Base-by-base conservation (phyloP, 371 early-diverging fungal species). In the Mucor saturninus region DNA sequence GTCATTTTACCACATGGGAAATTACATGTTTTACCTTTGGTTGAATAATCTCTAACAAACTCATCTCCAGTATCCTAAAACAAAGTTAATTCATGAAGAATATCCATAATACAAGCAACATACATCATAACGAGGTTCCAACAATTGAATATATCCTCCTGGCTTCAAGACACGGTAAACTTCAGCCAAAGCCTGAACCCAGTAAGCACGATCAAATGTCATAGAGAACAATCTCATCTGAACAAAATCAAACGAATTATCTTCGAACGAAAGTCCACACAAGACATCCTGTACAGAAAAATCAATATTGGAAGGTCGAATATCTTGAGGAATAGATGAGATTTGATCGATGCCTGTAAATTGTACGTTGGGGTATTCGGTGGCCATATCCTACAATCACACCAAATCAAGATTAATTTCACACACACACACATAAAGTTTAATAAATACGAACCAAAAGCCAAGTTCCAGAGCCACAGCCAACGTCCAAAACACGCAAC, bases 171-270 rank as follows among this genome's bases (percentile, higher is more conserved):
- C 73, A 32, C 83, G 75, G 28, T 69, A 53, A 5, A 56, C 51
- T 35, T 76, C 73, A 28, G 61, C 62, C 26, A 74, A 37, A 9
- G 56, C 51, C 5, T 53, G 9, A 0, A 35, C 42, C 69, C 72
- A 75, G 50, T 72, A 52, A 1, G 28, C 28, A n/a, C 39, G 54
- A 15, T 67, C 61, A 8, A 75, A 60, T 1, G 61, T 67, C 31
- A 72, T 46, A 3, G 63, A 64, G 37, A 76, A 75, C 21, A 75
- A 55, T 48, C 83, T 69, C 59, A 80, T 72, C 28, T 85, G 77
- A 26, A 85, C 73, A 48, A 79, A 72, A 49, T 86, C 84, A 63
- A 84, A 83, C 30, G 67, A 46, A 49, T 80, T 69, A 43, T 76
- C 78, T n/a, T 75, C 64, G 59, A 71, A 79, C 11, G 81, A 73